Evolutionary conservation across 2,329 filamentous ascomycete species (phyloP).

Genomic region (Fusarium musae): DNA sequence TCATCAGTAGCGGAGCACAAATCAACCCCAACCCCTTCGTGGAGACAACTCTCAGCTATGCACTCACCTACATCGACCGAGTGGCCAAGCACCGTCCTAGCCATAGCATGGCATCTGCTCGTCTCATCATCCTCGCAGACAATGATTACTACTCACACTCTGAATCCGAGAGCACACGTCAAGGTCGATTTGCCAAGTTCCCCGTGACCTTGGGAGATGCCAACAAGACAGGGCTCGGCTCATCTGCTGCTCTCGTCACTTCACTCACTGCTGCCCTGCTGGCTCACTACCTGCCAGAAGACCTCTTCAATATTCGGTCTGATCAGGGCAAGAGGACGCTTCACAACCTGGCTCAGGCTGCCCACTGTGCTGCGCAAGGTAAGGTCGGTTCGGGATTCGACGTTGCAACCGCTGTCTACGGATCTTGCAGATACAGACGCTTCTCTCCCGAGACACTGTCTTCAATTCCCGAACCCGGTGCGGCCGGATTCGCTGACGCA

Average conservation of each 20-base stretch:
- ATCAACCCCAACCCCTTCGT: conserved; percentile 81
- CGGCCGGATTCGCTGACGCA: conserved; percentile 71
- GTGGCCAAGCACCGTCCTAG: conserved; percentile 50
- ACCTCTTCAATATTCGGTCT: conserved; percentile 67
- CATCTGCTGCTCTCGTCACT: conserved; percentile 93
- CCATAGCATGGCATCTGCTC: conserved; percentile 71
- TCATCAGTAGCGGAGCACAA: conserved; percentile 54
- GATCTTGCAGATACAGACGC: conserved; percentile 89
- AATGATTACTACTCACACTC: conserved; percentile 92
- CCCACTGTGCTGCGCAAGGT: conserved; percentile 95
- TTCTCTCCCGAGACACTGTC: conserved; percentile 84
- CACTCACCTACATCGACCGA: conserved; percentile 79
- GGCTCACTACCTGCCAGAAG: conserved; percentile 74
- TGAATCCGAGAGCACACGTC: conserved; percentile 44
- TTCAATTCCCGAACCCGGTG: conserved; percentile 72
- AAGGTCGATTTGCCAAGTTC: conserved; percentile 78
- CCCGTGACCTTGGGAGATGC: conserved; percentile 78
- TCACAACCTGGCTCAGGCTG: conserved; percentile 93
- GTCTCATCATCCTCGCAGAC: conserved; percentile 90
- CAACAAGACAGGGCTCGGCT: conserved; percentile 96
- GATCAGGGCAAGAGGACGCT: conserved; percentile 68
- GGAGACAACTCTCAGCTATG: conserved; percentile 89
- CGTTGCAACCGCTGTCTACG: conserved; percentile 91
- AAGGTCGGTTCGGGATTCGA: conserved; percentile 98
- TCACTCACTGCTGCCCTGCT: conserved; percentile 82